Evolutionary conservation across 2,329 filamentous ascomycete species (phyloP).

Genomic region (Colletotrichum magnum): DNA sequence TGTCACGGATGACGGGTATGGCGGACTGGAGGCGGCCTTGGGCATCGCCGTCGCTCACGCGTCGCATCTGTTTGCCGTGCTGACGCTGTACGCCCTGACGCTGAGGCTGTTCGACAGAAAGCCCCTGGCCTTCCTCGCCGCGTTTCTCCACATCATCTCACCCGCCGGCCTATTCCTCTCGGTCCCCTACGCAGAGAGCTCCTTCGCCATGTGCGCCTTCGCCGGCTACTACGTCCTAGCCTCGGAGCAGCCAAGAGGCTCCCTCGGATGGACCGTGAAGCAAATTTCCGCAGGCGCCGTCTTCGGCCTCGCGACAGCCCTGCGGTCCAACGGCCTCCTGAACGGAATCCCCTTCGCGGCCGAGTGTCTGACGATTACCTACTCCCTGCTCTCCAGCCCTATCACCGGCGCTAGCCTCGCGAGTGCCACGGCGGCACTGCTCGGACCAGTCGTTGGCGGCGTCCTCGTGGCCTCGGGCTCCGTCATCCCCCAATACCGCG

Average conservation of each 20-base stretch:
- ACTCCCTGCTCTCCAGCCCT: conserved; percentile 55
- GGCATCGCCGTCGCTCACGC: conserved; percentile 78
- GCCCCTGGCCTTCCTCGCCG: conserved; percentile 77
- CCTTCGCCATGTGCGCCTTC: conserved; percentile 85
- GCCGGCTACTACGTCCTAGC: conserved; percentile 79
- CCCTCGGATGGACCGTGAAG: conserved; percentile 58
- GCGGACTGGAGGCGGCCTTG: conserved; percentile 60
- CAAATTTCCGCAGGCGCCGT: conserved; percentile 74
- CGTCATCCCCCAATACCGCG: conserved; percentile 79
- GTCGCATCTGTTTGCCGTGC: conserved; percentile 82
- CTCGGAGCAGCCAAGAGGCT: conserved; percentile 54
- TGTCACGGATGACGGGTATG: conserved; percentile 39
- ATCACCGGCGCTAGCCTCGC: conserved; percentile 46
- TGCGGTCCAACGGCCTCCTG: conserved; percentile 89
- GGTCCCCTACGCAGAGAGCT: conserved; percentile 85
- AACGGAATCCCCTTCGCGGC: conserved; percentile 83
- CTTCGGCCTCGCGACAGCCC: conserved; percentile 80
- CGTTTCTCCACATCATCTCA: conserved; percentile 84
- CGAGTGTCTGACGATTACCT: conserved; percentile 64
- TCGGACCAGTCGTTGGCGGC: conserved; percentile 76
- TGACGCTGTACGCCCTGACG: conserved; percentile 79
- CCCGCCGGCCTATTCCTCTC: conserved; percentile 92
- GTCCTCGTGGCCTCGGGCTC: conserved; percentile 77
- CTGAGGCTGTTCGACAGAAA: conserved; percentile 64
- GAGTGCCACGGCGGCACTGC: conserved; percentile 64